Conservation (phyloP, 768 basidiomycete species). For the Kwoniella sp. region DNA sequence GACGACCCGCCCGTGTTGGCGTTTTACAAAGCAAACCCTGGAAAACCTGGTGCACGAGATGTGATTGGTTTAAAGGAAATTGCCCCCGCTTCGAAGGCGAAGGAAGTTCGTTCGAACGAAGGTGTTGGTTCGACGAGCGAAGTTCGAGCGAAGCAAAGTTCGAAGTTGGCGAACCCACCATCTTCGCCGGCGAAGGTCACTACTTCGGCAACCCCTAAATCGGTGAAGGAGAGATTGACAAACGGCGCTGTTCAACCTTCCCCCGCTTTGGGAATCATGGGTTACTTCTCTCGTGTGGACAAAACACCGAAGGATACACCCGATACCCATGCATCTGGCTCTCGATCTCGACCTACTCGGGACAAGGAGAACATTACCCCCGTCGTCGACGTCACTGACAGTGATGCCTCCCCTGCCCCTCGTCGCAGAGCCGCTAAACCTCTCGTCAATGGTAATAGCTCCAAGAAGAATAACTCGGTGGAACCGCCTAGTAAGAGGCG, state of each 20-base stretch:
- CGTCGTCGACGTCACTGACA: slow-evolving; percentile 1
- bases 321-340: neutral
- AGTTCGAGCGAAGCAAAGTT: neutral
- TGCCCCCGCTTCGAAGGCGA: neutral
- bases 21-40: slow-evolving; percentile 35
- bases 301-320: slow-evolving; percentile 1
- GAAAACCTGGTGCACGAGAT: slow-evolving; percentile 23
- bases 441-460: neutral
- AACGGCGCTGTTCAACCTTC: slow-evolving; percentile 9
- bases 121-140: neutral
- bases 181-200: slow-evolving; percentile 2
- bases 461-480: neutral
- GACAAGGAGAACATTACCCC: slow-evolving; percentile 19
- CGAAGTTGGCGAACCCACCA: neutral
- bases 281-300: slow-evolving; percentile 16
- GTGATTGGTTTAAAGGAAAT: slow-evolving; percentile 1
- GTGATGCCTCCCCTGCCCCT: neutral
- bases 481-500: slow-evolving; percentile 12
- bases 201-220: neutral
- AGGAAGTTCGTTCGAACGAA: slow-evolving; percentile 1
- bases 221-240: slow-evolving; percentile 1
- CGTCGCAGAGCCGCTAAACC: neutral
- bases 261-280: slow-evolving; percentile 17
- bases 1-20: slow-evolving; percentile 42
- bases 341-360: neutral